Evolutionary conservation across 768 basidiomycete species (phyloP), one percentile per base, ranked within the genome.

Genomic region (Clavaria fumosa): DNA sequence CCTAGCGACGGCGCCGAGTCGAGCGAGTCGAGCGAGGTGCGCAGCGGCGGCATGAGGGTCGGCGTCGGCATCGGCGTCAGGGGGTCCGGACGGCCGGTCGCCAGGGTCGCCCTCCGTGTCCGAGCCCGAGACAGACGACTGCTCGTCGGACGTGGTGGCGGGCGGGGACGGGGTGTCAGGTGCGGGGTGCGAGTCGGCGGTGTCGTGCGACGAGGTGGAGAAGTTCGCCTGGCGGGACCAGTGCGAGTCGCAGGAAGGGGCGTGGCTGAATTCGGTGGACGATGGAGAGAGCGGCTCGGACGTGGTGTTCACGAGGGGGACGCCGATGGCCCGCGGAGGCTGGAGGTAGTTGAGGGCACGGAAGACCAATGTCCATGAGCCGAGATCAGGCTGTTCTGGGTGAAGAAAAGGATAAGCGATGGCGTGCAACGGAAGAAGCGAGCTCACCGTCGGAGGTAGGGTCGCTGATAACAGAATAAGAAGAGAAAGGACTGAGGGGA

Each of bases 1-100:
- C 83, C 83, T 10, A 86, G 56, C 2, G 78, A 81, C 0, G 83
- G 81, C 31, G 34, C 36, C 11, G 37, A 22, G 11, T n/a, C 27
- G 4, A 34, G 10, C 10, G 37, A 31, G 5, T 42, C 41, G 15
- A 42, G 24, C n/a, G n/a, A n/a, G n/a, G n/a, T n/a, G n/a, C n/a
- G n/a, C n/a, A n/a, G n/a, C n/a, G n/a, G n/a, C n/a, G n/a, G n/a
- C n/a, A n/a, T 37, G 37, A 14, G 37, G 36, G 2, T 34, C 37
- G n/a, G 41, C 35, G 17, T 30, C 28, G 15, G 18, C 41, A 2
- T 42, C 41, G 14, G 21, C 23, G 20, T n/a, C n/a, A n/a, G n/a
- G n/a, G n/a, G n/a, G n/a, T n/a, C n/a, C n/a, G n/a, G n/a, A n/a
- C n/a, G n/a, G n/a, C n/a, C n/a, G n/a, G n/a, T n/a, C n/a, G n/a